Conservation (phyloP, 257 asterid species). For the Salvia hispanica region DNA sequence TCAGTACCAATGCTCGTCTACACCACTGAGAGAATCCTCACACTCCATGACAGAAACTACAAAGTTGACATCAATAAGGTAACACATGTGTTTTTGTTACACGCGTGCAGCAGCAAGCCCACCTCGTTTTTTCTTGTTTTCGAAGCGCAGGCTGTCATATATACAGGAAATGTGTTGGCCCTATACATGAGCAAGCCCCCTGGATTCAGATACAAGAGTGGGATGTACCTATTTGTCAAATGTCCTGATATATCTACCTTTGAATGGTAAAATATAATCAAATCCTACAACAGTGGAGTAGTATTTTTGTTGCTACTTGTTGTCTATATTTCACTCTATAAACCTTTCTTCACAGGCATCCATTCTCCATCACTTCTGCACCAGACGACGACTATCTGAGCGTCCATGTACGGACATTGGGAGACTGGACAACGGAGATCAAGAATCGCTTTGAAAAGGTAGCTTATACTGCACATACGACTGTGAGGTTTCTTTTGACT, state of each 20-base stretch:
- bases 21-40: constrained; percentile 62
- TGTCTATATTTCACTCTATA: neutral
- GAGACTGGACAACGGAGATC: constrained; percentile 95
- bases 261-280: constrained; percentile 60
- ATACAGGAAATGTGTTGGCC: constrained; percentile 86
- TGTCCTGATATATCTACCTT: constrained; percentile 76
- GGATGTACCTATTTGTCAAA: constrained; percentile 91
- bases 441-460: constrained; percentile 66
- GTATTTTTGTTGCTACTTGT: neutral
- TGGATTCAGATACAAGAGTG: constrained; percentile 90
- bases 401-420: constrained; percentile 79
- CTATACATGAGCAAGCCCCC: constrained; percentile 80
- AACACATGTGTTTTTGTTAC: neutral
- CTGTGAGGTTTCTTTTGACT: neutral
- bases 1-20: constrained; percentile 62
- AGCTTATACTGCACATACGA: neutral
- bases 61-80: constrained; percentile 72
- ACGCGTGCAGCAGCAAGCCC: neutral
- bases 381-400: constrained; percentile 85
- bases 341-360: constrained; percentile 62
- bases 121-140: neutral
- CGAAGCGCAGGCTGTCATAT: constrained; percentile 73
- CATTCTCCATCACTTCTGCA: constrained; percentile 94
- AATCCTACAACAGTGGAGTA: too few relatives aligned
- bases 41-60: constrained; percentile 57